Evolutionary conservation across 306 rosid species (phyloP), one percentile per base, ranked within the genome.

Genomic region (Coriaria nepalensis): DNA sequence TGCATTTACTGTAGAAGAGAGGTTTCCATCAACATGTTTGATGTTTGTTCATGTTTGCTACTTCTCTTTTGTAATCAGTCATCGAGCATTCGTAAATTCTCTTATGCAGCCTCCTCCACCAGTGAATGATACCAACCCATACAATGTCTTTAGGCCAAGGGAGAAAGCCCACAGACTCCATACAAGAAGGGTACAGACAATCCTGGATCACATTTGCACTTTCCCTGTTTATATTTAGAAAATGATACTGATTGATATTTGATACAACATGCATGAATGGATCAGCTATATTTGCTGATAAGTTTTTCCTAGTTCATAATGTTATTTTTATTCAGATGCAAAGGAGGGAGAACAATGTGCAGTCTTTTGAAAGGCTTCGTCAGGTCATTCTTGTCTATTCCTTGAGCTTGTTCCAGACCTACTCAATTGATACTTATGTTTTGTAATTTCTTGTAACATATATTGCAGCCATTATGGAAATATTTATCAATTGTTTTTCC

Each of bases 301-400:
- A 20, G 29, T 20, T 20, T 20, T 20, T 20, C 29, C 3, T 20
- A 20, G 29, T 20, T 20, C 29, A 20, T 20, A 20, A 20, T 13
- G 37, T 15, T 59, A 37, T 9, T 63, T 66, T 65, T 65, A 14
- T 70, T 61, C 57, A 87, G 96, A 87, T 83, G 96, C 96, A 87
- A 69, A 78, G 96, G 70, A 80, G 96, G 74, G 96, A 87, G 66
- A 87, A 87, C 80, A 87, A 83, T 69, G 93, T 87, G 63, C 96
- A 83, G 78, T 83, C 96, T 53, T 87, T 87, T 75, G 96, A 87
- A 75, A 87, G 80, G 94, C 94, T 87, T 75, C 96, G 96, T 63
- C 96, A 83, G 94, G 96, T 87, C 46, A 61, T 63, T 56, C 52
- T 54, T 49, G 15, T 39, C 14, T 13, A 43, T 48, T 40, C 38